Evolutionary conservation across 1,284 basidiomycete genomes (phyloP).

Genomic region (Leccinum pallidistipes): DNA sequence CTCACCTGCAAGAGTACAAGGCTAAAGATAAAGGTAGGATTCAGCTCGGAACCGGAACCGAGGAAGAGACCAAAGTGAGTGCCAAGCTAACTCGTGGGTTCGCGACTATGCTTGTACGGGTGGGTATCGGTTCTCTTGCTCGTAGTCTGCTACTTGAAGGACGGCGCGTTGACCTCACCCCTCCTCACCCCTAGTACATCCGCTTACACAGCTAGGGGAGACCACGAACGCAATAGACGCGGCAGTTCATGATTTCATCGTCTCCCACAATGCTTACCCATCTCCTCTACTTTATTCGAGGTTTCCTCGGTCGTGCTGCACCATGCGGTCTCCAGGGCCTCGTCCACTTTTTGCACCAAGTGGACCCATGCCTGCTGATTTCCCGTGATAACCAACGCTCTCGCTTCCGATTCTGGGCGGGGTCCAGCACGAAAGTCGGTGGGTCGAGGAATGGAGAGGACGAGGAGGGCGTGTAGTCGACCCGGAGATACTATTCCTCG

Average conservation of each 20-base stretch:
- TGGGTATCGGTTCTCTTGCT: slow-evolving; percentile 32
- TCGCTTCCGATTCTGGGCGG: background rate
- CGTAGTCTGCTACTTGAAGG: background rate
- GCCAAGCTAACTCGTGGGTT: slow-evolving; percentile 61
- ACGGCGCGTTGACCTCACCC: background rate
- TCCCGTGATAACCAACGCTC: slow-evolving; percentile 27
- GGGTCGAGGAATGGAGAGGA: background rate
- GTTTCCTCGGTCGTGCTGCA: slow-evolving; percentile 88
- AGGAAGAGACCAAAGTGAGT: slow-evolving; percentile 60
- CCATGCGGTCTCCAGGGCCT: slow-evolving; percentile 55
- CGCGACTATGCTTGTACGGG: slow-evolving; percentile 59
- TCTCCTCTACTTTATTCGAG: slow-evolving; percentile 80
- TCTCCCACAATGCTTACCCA: slow-evolving; percentile 77
- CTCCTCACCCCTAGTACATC: background rate
- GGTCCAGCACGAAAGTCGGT: slow-evolving; percentile 45
- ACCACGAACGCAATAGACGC: slow-evolving; percentile 77
- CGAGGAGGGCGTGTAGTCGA: no score
- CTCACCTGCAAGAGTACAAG: no score
- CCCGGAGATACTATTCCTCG: no score
- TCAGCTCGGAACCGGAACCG: slow-evolving; percentile 44
- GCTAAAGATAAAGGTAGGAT: slow-evolving; percentile 44
- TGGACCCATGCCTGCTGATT: slow-evolving; percentile 64
- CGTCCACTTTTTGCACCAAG: slow-evolving; percentile 32
- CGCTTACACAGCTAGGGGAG: slow-evolving; percentile 55
- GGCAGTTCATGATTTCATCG: slow-evolving; percentile 69